Evolutionary conservation across 179 eudicot species (phyloP).

Genomic region (Spergularia azorica): DNA sequence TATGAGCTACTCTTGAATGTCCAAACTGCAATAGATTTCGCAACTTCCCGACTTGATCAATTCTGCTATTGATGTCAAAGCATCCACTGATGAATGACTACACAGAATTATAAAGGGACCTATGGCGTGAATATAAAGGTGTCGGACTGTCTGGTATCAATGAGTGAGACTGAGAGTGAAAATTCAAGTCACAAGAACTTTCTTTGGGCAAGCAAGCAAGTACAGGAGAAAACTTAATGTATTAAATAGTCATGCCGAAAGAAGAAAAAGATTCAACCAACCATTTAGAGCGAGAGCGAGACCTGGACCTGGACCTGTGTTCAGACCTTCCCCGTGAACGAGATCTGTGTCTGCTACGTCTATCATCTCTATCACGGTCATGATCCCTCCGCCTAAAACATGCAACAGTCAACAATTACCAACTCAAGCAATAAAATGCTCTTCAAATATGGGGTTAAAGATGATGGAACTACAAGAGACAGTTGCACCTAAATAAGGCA

Average conservation of each 20-base stretch:
- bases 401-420: not conserved
- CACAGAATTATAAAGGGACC: not conserved
- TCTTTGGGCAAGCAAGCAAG: not conserved
- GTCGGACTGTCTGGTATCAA: not conserved
- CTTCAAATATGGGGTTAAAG: not conserved
- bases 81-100: not conserved
- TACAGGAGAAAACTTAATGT: not conserved
- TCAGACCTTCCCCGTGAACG: constrained; percentile 73
- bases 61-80: not conserved
- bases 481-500: not conserved
- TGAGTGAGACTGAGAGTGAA: not conserved
- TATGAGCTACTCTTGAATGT: too few species aligned
- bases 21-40: not conserved
- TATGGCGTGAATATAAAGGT: not conserved
- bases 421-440: not conserved
- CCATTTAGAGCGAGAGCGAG: constrained; percentile 70
- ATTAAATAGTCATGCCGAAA: too few species aligned
- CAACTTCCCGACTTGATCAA: not conserved
- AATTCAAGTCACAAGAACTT: not conserved
- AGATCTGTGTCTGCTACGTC: constrained; percentile 55
- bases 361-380: constrained; percentile 78
- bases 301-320: constrained; percentile 80
- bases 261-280: constrained; percentile 16
- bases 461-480: not conserved
- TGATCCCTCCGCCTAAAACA: constrained; percentile 67